These are phyloP conservation scores for Xylariaceae sp. DNA, from an alignment of 2,329 filamentous ascomycete genomes.

Conservation along the genomic window DNA sequence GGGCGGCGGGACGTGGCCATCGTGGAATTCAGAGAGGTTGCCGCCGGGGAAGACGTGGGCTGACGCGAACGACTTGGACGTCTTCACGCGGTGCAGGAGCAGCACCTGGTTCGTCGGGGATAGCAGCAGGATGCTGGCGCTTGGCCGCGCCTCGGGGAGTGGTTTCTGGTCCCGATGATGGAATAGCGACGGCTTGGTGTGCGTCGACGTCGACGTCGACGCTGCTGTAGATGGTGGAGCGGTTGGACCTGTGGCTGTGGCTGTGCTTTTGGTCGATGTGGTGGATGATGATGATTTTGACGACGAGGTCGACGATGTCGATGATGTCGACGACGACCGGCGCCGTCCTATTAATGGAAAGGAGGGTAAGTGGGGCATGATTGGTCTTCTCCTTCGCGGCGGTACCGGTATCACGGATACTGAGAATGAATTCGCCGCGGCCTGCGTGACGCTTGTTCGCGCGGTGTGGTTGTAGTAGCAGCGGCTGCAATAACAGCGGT, in stretches of 20 bases:
- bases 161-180: conserved; percentile 1
- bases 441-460: background rate
- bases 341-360: background rate
- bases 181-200: conserved; percentile 7
- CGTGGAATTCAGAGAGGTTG: conserved; percentile 71
- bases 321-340: background rate
- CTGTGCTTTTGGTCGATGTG: no score
- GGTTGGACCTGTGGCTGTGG: no score
- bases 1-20: conserved; percentile 51
- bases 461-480: background rate
- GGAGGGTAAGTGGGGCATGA: background rate
- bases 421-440: background rate
- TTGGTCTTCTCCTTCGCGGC: background rate
- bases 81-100: conserved; percentile 77
- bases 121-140: conserved; percentile 69
- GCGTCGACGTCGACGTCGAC: conserved; percentile 2
- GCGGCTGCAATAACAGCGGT: no score
- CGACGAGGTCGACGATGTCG: no score
- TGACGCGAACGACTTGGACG: conserved; percentile 77
- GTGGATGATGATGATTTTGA: background rate
- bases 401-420: background rate
- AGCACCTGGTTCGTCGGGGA: conserved; percentile 84
- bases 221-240: no score
- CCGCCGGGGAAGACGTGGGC: conserved; percentile 96
- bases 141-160: conserved; percentile 35